Evolutionary conservation across 2,329 filamentous ascomycete genomes (phyloP).

Genomic region (Hypoxylon sp.): DNA sequence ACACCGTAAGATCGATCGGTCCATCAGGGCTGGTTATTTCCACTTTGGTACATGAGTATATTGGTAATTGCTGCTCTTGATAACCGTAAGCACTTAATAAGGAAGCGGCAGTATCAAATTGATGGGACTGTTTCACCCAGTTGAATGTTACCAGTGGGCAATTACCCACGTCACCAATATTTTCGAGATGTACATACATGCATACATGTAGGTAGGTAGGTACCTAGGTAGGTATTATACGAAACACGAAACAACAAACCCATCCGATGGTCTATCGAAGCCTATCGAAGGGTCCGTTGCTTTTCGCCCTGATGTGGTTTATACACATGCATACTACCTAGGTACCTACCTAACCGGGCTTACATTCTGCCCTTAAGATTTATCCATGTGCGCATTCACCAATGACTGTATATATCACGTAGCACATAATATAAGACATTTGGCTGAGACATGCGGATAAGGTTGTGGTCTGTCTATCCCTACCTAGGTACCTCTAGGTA

Average conservation of each 20-base stretch:
- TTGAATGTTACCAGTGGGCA: conserved; percentile 9
- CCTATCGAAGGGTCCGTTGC: neutral
- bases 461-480: conserved; percentile 10
- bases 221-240: neutral
- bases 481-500: neutral
- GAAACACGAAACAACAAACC: neutral
- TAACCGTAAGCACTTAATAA: conserved; percentile 11
- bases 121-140: conserved; percentile 17
- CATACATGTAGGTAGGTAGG: neutral
- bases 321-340: neutral
- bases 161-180: neutral
- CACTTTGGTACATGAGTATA: conserved; percentile 23
- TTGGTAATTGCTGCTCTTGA: conserved; percentile 28
- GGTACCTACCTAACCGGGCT: neutral
- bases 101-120: conserved; percentile 22
- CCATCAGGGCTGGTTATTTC: conserved; percentile 25
- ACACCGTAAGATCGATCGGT: conserved; percentile 30
- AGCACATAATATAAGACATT: conserved; percentile 5
- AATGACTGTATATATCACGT: neutral
- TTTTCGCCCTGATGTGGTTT: neutral
- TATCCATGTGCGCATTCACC: neutral
- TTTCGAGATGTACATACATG: neutral
- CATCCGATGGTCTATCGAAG: neutral
- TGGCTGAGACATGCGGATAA: conserved; percentile 23
- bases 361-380: neutral